Conservation (phyloP, 73 alveolate genomes). For the Diophrys sp. region DNA sequence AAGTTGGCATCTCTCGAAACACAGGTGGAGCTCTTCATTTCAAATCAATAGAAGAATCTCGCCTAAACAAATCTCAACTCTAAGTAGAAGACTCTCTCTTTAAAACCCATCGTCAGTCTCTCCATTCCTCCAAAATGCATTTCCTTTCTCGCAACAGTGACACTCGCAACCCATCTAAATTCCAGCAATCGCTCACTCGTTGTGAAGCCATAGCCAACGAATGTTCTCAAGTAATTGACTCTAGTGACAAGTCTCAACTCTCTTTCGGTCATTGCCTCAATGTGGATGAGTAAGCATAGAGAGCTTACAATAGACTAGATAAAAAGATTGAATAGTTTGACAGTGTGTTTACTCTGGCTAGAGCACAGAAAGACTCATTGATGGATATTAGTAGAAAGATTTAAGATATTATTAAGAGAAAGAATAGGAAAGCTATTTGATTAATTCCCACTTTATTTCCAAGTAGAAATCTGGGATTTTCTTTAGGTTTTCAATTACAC, state of each 20-base stretch:
- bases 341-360: not conserved
- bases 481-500: conserved; percentile 38
- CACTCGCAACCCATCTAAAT: no score
- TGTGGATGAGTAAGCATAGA: not conserved
- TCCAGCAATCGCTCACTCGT: not conserved
- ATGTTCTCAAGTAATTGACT: not conserved
- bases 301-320: not conserved
- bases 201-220: not conserved
- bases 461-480: conserved; percentile 75
- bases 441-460: conserved; percentile 88
- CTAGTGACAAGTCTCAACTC: not conserved
- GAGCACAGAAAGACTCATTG: not conserved
- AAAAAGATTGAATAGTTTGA: not conserved
- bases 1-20: no score
- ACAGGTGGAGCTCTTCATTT: no score
- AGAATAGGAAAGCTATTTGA: not conserved
- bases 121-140: no score
- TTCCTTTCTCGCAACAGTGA: no score
- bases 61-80: no score
- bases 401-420: not conserved
- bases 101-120: no score
- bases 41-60: no score
- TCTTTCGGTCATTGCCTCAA: not conserved
- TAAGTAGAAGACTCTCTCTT: no score
- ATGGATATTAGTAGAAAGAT: not conserved